Percentiles rank a stretch among this genome's conserved stretches.
phyloP scores from a whole-genome alignment of 225 moss, liverwort and hornwort genomes.

The Polytrichum commune region DNA sequence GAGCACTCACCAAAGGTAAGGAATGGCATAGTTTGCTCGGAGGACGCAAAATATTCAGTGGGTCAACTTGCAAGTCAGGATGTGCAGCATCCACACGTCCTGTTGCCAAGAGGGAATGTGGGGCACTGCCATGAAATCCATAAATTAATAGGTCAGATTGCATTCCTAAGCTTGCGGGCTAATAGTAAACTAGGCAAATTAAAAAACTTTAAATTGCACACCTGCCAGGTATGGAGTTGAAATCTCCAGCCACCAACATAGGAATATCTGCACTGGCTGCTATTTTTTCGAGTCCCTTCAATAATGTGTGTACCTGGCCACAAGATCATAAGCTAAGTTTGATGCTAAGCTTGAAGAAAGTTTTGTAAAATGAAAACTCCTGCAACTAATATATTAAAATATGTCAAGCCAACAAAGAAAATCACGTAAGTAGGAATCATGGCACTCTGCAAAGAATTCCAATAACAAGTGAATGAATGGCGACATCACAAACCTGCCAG shows the following conservation, averaged over 20 bases:
- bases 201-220: conserved; percentile 16
- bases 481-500: conserved; percentile 68
- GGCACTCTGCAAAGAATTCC: no score
- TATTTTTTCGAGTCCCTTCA: conserved; percentile 96
- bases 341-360: no score
- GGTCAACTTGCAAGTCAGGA: conserved; percentile 89
- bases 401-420: no score
- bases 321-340: neutral
- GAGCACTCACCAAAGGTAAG: conserved; percentile 71
- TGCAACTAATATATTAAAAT: no score
- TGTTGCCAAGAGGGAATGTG: conserved; percentile 81
- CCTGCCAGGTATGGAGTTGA: conserved; percentile 96
- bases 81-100: conserved; percentile 87
- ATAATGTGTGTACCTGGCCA: conserved; percentile 78
- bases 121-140: conserved; percentile 63
- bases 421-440: no score
- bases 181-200: no score
- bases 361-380: no score
- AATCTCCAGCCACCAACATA: conserved; percentile 97
- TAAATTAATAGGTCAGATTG: neutral
- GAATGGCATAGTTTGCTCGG: conserved; percentile 90
- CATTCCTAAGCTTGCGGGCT: neutral
- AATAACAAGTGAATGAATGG: neutral
- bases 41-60: conserved; percentile 94
- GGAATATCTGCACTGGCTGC: conserved; percentile 99